A percentile compares a stretch with the other conserved stretches of the same genome.
Conservation (phyloP, 139 green algal genomes). For the Micromonas pusilla region DNA sequence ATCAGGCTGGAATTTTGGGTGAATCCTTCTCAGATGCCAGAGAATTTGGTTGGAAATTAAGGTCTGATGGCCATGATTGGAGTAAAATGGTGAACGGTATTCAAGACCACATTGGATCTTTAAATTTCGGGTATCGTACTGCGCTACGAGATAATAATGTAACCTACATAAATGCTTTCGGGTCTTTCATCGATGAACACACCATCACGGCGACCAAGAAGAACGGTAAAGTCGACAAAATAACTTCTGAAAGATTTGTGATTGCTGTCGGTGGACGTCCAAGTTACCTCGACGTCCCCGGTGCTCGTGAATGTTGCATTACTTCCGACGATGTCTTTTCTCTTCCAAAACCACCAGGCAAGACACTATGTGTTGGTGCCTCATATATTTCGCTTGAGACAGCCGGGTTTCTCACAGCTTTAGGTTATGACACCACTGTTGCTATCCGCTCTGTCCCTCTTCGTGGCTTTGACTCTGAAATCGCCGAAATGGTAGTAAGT, state of each 20-base stretch:
- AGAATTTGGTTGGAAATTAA: slow-evolving; percentile 42
- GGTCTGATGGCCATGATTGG: slow-evolving; percentile 29
- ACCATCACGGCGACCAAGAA: slow-evolving; percentile 42
- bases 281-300: slow-evolving; percentile 45
- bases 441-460: slow-evolving; percentile 45
- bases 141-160: slow-evolving; percentile 44
- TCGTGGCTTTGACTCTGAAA: slow-evolving; percentile 47
- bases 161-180: slow-evolving; percentile 46
- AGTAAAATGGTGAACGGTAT: slow-evolving; percentile 40
- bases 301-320: slow-evolving; percentile 49
- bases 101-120: slow-evolving; percentile 47
- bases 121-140: slow-evolving; percentile 51
- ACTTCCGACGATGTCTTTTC: slow-evolving; percentile 53
- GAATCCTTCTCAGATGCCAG: slow-evolving; percentile 49
- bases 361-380: slow-evolving; percentile 45
- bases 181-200: slow-evolving; percentile 39
- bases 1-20: slow-evolving; percentile 47
- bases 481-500: slow-evolving; percentile 42
- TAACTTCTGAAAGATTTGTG: slow-evolving; percentile 41
- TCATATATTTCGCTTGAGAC: slow-evolving; percentile 50
- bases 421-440: slow-evolving; percentile 43
- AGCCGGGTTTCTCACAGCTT: slow-evolving; percentile 43
- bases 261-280: slow-evolving; percentile 53
- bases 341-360: slow-evolving; percentile 35
- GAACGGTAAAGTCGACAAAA: slow-evolving; percentile 32